Evolutionary conservation across 2,329 filamentous ascomycete species (phyloP).

Genomic region (Grosmannia huntii): DNA sequence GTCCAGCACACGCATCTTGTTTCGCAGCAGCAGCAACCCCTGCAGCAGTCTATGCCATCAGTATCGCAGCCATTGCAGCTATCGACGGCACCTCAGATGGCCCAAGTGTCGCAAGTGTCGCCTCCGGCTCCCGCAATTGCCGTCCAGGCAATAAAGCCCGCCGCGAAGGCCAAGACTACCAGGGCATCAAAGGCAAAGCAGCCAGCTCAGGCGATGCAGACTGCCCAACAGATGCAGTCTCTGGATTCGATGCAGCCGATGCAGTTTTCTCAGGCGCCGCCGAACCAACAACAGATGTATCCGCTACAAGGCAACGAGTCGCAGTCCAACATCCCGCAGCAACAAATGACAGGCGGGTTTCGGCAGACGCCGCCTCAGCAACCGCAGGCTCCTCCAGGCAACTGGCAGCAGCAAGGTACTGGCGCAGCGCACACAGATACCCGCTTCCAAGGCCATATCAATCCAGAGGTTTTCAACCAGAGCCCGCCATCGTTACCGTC

Average conservation of each 20-base stretch:
- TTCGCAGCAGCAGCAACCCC: neutral
- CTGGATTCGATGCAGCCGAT: neutral
- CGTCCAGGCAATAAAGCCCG: neutral
- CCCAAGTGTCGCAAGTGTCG: neutral
- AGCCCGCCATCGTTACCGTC: neutral
- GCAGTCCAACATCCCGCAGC: neutral
- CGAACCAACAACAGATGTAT: neutral
- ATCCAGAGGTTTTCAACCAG: neutral
- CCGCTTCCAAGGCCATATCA: neutral
- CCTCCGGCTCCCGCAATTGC: neutral
- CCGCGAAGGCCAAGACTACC: neutral
- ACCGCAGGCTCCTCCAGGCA: slow-evolving; percentile 1
- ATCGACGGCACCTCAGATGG: neutral
- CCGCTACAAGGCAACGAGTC: neutral
- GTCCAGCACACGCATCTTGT: neutral
- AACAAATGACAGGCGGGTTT: neutral
- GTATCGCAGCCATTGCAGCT: neutral
- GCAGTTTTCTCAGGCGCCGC: neutral
- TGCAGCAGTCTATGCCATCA: neutral
- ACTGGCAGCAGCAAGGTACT: neutral
- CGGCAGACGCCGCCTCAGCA: slow-evolving; percentile 1
- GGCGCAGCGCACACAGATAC: neutral
- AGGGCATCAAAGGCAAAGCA: neutral
- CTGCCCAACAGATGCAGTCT: neutral
- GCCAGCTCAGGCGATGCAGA: neutral